These are phyloP conservation scores for Sphaerulina vaccinii DNA, from an alignment of 2,329 filamentous ascomycete genomes.

Conservation along the genomic window DNA sequence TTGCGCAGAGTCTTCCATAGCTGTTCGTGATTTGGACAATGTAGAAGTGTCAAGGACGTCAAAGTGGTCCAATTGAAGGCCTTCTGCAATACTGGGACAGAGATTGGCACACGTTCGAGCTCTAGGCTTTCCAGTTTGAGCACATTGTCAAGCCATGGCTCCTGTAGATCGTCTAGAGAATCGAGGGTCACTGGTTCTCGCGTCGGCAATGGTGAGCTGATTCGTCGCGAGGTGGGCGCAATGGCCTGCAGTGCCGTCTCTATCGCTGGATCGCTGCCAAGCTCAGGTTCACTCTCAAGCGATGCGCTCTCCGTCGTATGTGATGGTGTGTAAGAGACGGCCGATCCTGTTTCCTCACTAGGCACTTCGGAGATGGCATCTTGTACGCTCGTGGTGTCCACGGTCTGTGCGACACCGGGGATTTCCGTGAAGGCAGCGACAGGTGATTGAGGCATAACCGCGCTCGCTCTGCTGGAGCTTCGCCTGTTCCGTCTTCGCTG, in stretches of 20 bases:
- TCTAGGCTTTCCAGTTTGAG: conserved; percentile 70
- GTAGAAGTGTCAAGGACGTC: conserved; percentile 69
- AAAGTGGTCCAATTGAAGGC: conserved; percentile 73
- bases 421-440: conserved; percentile 4
- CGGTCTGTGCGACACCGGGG: conserved; percentile 4
- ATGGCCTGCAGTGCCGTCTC: conserved; percentile 6
- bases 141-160: conserved; percentile 54
- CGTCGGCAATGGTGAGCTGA: background rate
- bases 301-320: background rate
- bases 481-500: conserved; percentile 21
- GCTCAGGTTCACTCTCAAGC: background rate
- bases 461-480: conserved; percentile 11
- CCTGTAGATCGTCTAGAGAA: conserved; percentile 17
- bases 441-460: conserved; percentile 3
- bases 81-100: conserved; percentile 65
- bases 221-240: background rate
- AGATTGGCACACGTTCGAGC: conserved; percentile 72
- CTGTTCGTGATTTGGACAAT: conserved; percentile 69
- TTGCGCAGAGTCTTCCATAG: conserved; percentile 72
- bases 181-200: conserved; percentile 16
- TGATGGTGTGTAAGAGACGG: background rate
- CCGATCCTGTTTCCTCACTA: background rate
- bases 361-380: conserved; percentile 17
- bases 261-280: conserved; percentile 5
- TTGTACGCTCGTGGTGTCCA: conserved; percentile 19